Conservation (phyloP, 2,329 filamentous ascomycete species). For the Ophiostoma angusticollis region DNA sequence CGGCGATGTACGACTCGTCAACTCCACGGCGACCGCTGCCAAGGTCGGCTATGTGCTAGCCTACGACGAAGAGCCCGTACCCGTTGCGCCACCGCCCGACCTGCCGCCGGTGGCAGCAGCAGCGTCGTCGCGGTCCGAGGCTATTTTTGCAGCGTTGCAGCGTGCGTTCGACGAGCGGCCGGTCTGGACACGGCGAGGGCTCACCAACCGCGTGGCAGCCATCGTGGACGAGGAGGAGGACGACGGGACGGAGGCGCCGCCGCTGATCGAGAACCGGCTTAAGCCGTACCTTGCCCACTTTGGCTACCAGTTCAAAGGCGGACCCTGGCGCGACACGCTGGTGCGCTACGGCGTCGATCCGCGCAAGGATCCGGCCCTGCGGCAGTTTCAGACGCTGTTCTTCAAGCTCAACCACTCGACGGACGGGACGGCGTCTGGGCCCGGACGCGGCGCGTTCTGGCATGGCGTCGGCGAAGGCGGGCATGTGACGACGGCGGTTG, state of each 20-base stretch:
- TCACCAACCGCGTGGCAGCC: slow-evolving; percentile 57
- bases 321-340: slow-evolving; percentile 82
- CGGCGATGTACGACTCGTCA: slow-evolving; percentile 40
- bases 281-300: slow-evolving; percentile 71
- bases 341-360: slow-evolving; percentile 81
- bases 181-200: slow-evolving; percentile 73
- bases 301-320: slow-evolving; percentile 84
- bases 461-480: slow-evolving; percentile 15
- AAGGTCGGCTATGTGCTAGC: slow-evolving; percentile 46
- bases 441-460: slow-evolving; percentile 27
- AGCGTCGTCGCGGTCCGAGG: slow-evolving; percentile 48
- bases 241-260: no score
- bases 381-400: slow-evolving; percentile 77
- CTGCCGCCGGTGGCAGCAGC: slow-evolving; percentile 41
- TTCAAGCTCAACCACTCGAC: slow-evolving; percentile 56
- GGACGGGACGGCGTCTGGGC: no score
- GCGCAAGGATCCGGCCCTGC: slow-evolving; percentile 59
- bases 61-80: slow-evolving; percentile 48
- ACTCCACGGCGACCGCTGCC: slow-evolving; percentile 43
- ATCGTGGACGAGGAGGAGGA: no score
- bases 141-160: slow-evolving; percentile 51
- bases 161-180: slow-evolving; percentile 60
- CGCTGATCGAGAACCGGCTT: slow-evolving; percentile 39
- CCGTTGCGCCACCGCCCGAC: slow-evolving; percentile 46
- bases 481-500: neutral